Conservation (phyloP, 169 alveolate genomes). For the Babesia sp. region DNA sequence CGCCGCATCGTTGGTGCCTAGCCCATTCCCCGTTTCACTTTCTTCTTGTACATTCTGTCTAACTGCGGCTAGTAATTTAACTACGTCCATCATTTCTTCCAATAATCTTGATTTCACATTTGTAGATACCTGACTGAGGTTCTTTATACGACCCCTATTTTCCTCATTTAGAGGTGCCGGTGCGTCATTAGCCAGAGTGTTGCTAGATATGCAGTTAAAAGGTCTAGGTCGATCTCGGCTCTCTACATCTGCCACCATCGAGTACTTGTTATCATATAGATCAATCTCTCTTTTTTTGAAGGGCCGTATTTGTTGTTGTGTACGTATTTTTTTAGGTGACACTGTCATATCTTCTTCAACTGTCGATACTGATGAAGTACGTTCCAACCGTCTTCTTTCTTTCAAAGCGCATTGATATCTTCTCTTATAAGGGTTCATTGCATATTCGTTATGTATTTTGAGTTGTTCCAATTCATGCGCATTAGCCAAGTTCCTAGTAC, state of each 20-base stretch:
- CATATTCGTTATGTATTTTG: conserved; percentile 38
- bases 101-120: neutral
- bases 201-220: neutral
- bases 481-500: neutral
- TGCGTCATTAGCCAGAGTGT: neutral
- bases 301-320: neutral
- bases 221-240: no score
- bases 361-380: neutral
- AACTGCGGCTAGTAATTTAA: neutral
- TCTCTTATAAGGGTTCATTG: conserved; percentile 53
- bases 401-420: conserved; percentile 31
- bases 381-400: conserved; percentile 32
- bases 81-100: conserved; percentile 20
- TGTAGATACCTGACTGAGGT: neutral
- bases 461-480: conserved; percentile 3
- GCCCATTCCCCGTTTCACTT: neutral
- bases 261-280: neutral
- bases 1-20: neutral
- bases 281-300: neutral
- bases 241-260: neutral
- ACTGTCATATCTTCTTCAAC: neutral
- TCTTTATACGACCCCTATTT: neutral
- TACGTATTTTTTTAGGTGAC: neutral
- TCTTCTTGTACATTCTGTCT: neutral
- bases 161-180: conserved; percentile 8